Evolutionary conservation across 2,329 filamentous ascomycete genomes (phyloP), one percentile per base, ranked within the genome.

Genomic region (Aspergillus sojae): DNA sequence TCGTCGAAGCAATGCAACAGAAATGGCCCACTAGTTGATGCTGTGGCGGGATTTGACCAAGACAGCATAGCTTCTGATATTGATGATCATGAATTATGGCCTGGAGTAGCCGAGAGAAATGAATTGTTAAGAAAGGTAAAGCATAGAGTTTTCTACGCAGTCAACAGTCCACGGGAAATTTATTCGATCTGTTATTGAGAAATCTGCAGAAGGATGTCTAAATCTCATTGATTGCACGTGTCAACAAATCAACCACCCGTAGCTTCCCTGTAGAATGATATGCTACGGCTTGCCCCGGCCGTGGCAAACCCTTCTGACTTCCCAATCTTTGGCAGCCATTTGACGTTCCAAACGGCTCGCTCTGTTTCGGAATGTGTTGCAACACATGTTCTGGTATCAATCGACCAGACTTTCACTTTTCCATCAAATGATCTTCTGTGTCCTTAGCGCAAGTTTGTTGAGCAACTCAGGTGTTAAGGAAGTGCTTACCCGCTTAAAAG

Each of bases 341-440:
- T 90, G 32, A 94, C 92, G 60, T 88, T 87, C 91, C 94, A 97
- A 3, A 98, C 75, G 0, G 89, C 86, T 78, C 91, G 91, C 67
- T 94, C 94, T 6, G 92, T 93, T 81, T 98, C 94, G 62, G 90
- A 94, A 75, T 97, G 93, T 11, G 95, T 99, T 14, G 94, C 93
- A 52, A 99, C 95, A 75, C 95, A 98, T 5, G 85, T 84, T 62
- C 88, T 86, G 39, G 89, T 87, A 71, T 97, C 93, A 63, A 97
- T 87, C 34, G 92, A 94, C 95, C 95, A 99, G 34, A 98, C 91
- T 79, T 97, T 97, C 65, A 91, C 92, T 78, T 96, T 97, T 43
- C 95, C 94, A 74, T 98, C 94, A 77, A 96, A 93, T 1, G 91
- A 89, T 55, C 85, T 87, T 62, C 28, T 5, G 52, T 36, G 4